Base-by-base conservation (phyloP, 352 stramenopile species). In the Pythium phragmiticola region DNA sequence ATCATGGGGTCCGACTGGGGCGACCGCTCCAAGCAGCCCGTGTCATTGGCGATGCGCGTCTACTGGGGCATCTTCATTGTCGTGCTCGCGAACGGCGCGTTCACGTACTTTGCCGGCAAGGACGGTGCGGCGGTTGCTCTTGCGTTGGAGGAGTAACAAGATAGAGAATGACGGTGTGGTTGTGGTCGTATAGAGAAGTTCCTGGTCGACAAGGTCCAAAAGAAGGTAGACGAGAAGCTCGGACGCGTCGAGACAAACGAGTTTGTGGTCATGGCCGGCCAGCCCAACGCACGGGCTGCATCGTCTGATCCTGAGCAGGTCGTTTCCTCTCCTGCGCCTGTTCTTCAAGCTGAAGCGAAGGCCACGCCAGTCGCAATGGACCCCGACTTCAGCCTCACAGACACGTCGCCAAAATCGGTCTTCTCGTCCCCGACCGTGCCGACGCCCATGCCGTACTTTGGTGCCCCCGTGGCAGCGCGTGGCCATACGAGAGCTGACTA, bases 1-100 rank as follows among this genome's bases (percentile, higher is more conserved):
- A 68, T 72, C 39, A 72, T 80, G 49, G 73, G 73, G 2, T 80
- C 73, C 7, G 73, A 80, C 47, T 80, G 73, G 73, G 73, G 58
- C 36, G 73, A 80, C 45, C 73, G 73, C n/a, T 63, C 70, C 41
- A 72, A 69, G 49, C 73, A 80, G 56, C 60, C 63, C 8, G 60
- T 80, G 28, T 74, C 73, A 43, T 60, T 68, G 14, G 56, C 66
- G 11, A 80, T 80, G 73, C 68, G 69, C 33, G 3, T 80, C 16
- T 80, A 80, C 51, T 80, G 73, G 73, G 62, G 53, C 33, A 80
- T 80, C 58, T 80, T 80, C 60, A 59, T 50, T 3, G 4, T 77
- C 34, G 63, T 80, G 52, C 69, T 80, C 14, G 51, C 50, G 50
- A 80, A 77, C 55, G 73, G 73, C 54, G 58, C 60, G 37, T 75